These are phyloP conservation scores for Oxytropis ochrocephala DNA, from an alignment of 306 rosid species.

Conservation along the genomic window DNA sequence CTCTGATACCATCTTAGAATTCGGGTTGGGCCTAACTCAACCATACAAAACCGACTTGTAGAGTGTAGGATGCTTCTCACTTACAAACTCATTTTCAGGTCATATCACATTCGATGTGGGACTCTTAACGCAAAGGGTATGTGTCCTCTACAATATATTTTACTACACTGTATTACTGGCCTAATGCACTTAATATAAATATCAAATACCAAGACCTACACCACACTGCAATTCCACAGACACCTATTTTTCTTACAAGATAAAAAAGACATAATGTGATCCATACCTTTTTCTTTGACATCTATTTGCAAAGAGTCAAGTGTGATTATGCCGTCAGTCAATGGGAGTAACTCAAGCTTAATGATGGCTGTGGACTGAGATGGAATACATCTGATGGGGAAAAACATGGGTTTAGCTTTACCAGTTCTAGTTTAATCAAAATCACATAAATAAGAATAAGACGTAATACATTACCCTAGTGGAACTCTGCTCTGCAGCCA, in stretches of 20 bases:
- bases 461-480: slow-evolving; percentile 56
- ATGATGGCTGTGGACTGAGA: slow-evolving; percentile 81
- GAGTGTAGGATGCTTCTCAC: too few relatives aligned
- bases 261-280: neutral
- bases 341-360: slow-evolving; percentile 94
- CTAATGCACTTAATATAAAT: neutral
- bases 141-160: neutral
- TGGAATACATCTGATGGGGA: slow-evolving; percentile 69
- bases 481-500: slow-evolving; percentile 99
- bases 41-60: too few relatives aligned
- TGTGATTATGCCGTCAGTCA: slow-evolving; percentile 92
- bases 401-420: slow-evolving; percentile 21
- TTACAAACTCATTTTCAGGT: too few relatives aligned
- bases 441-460: neutral
- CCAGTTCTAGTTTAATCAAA: slow-evolving; percentile 9
- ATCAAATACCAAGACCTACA: neutral
- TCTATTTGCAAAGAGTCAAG: slow-evolving; percentile 86
- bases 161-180: neutral
- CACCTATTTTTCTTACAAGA: neutral
- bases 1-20: too few relatives aligned
- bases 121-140: neutral
- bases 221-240: neutral
- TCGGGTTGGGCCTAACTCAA: too few relatives aligned
- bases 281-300: slow-evolving; percentile 86
- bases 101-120: too few relatives aligned